A percentile compares a stretch with the other conserved stretches of the same genome.
phyloP scores from a whole-genome alignment of 192 early-diverging fungal genomes.

The Funneliformis geosporum region DNA sequence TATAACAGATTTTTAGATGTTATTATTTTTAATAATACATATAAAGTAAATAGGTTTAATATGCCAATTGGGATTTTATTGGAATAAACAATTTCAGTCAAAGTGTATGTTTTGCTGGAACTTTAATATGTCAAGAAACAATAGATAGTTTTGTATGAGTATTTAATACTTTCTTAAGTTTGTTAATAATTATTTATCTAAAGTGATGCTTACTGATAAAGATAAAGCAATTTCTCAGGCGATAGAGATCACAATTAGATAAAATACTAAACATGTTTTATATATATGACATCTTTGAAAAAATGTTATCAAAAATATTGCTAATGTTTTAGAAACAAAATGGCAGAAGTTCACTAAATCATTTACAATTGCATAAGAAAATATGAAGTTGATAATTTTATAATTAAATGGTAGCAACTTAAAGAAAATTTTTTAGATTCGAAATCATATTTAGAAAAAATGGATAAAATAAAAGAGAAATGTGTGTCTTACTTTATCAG shows the following conservation, averaged over 20 bases:
- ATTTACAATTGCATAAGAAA: neutral
- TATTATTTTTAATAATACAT: constrained; percentile 8
- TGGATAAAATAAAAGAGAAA: constrained; percentile 10
- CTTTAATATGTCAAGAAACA: neutral
- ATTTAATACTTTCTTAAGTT: neutral
- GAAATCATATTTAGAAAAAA: neutral
- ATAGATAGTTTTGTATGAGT: too few species aligned
- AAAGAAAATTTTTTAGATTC: neutral
- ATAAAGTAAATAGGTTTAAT: neutral
- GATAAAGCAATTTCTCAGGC: too few species aligned
- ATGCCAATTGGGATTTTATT: constrained; percentile 11
- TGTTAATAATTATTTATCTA: too few species aligned
- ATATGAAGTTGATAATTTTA: neutral
- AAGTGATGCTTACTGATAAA: too few species aligned
- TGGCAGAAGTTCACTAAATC: neutral
- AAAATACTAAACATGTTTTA: neutral
- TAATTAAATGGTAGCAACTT: neutral
- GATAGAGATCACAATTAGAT: too few species aligned
- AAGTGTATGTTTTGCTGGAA: neutral
- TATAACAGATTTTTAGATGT: neutral
- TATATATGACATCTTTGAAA: neutral
- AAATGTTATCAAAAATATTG: neutral
- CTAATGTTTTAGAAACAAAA: neutral
- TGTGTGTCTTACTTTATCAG: neutral
- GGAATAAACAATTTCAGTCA: neutral